phyloP scores from a whole-genome alignment of 805 yeast genomes.

The Candida alai region DNA sequence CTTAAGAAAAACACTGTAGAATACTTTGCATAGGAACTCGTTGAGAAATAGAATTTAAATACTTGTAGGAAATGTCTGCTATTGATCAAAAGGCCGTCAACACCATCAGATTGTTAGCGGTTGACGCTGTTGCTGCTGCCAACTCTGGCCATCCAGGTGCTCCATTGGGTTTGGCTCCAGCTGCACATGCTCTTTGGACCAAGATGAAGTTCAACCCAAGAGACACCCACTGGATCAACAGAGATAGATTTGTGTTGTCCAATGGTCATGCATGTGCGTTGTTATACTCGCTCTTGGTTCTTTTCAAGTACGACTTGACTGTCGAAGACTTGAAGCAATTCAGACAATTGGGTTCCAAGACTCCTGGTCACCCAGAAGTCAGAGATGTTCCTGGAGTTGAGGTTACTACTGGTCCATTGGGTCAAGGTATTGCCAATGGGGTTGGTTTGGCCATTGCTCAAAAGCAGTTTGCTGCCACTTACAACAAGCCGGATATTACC shows the following conservation, averaged over 20 bases:
- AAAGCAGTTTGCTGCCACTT: constrained; percentile 85
- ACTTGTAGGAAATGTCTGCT: constrained; percentile 13
- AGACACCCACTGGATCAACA: constrained; percentile 88
- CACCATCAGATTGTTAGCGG: constrained; percentile 86
- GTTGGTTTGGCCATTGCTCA: constrained; percentile 97
- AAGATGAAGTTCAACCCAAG: constrained; percentile 84
- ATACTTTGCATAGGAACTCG: no score
- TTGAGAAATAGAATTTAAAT: not conserved
- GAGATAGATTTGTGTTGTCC: constrained; percentile 92
- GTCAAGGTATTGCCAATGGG: constrained; percentile 96
- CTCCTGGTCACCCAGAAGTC: constrained; percentile 97
- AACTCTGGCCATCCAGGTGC: constrained; percentile 99
- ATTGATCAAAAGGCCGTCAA: constrained; percentile 73
- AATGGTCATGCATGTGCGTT: constrained; percentile 97
- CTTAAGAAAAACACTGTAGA: not conserved
- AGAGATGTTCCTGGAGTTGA: constrained; percentile 85
- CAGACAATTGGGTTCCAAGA: constrained; percentile 85
- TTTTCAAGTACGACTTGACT: constrained; percentile 77
- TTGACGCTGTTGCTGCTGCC: constrained; percentile 82
- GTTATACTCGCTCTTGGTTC: constrained; percentile 77
- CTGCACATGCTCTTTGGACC: constrained; percentile 84
- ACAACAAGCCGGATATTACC: constrained; percentile 80
- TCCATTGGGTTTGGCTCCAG: constrained; percentile 96
- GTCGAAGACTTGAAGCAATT: constrained; percentile 85
- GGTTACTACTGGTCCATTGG: constrained; percentile 97